Evolutionary conservation across 2,329 filamentous ascomycete genomes (phyloP), one percentile per base, ranked within the genome.

Genomic region (Trichoderma harzianum): DNA sequence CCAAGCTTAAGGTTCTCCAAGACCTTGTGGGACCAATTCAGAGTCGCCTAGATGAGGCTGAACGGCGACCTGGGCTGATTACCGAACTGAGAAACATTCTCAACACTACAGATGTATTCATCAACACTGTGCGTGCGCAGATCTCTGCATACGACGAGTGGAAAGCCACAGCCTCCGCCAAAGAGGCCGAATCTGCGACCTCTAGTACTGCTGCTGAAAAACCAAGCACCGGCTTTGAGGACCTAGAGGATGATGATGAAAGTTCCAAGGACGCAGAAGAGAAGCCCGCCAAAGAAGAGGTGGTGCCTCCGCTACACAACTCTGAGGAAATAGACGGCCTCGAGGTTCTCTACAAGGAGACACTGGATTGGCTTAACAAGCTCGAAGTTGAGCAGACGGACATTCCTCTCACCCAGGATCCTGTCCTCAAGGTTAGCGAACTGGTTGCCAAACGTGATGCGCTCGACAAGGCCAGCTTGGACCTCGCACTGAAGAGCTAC

Each of bases 1-100:
- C 88, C 70, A 93, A 91, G 79, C 88, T 97, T 64, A 91, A 93
- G 80, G 88, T 88, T 58, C 88, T 99, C 64, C 91, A 93, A 78
- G 88, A 90, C 68, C 88, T 98, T 61, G 92, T 95, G 67, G 85
- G 89, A 36, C 95, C 95, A 1, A 90, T 97, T 30, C 87, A 94
- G 76, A 90, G 88, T 78, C 89, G 96, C 72, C 90, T 91, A 62
- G 87, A 91, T 18, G 95, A 99, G 80, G 86, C 89, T 3, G 83
- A 85, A 14, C 88, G 89, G 79, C 90, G 95, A 32, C 94, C 94
- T 1, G 89, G 89, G 71, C 86, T 92, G 30, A 79, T 98, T 64
- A 84, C 90, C 67, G 80, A 84, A 7, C 84, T 98, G 39, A 87
- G 92, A 79, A 88, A 91, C 4, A 87, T 90, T n/a, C 84, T 98